phyloP scores from a whole-genome alignment of 1,284 basidiomycete genomes.

The Boletellus deceptivus region DNA sequence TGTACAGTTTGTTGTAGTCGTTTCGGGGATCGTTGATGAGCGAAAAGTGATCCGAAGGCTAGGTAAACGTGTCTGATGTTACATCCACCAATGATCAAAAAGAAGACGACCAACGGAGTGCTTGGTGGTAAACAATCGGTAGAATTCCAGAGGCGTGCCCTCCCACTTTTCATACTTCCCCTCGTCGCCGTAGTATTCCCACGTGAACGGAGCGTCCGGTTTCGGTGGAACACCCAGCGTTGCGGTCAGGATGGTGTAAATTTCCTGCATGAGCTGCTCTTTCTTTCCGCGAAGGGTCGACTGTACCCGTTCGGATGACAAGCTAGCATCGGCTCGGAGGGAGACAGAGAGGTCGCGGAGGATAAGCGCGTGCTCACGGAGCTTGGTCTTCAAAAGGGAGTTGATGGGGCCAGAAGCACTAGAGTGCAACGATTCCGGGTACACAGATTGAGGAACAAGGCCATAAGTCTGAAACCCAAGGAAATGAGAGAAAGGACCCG shows the following conservation, averaged over 20 bases:
- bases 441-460: slow-evolving; percentile 77
- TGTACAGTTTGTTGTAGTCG: slow-evolving; percentile 80
- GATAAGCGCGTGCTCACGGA: slow-evolving; percentile 86
- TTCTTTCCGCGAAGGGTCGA: slow-evolving; percentile 74
- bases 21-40: slow-evolving; percentile 96
- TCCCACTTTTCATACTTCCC: slow-evolving; percentile 76
- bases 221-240: slow-evolving; percentile 82
- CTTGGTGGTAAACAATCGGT: slow-evolving; percentile 60
- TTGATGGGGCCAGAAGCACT: slow-evolving; percentile 75
- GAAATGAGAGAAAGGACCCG: neutral
- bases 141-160: slow-evolving; percentile 81
- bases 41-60: slow-evolving; percentile 77
- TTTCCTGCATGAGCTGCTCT: slow-evolving; percentile 78
- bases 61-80: slow-evolving; percentile 7
- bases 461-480: slow-evolving; percentile 62
- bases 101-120: slow-evolving; percentile 47
- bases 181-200: slow-evolving; percentile 85
- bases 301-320: slow-evolving; percentile 46
- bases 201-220: slow-evolving; percentile 72
- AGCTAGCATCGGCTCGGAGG: slow-evolving; percentile 41
- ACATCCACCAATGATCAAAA: neutral
- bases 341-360: slow-evolving; percentile 65
- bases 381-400: slow-evolving; percentile 80
- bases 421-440: slow-evolving; percentile 86
- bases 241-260: slow-evolving; percentile 86